Conservation (phyloP, 2,329 filamentous ascomycete genomes). For the Aspergillus proliferans region DNA sequence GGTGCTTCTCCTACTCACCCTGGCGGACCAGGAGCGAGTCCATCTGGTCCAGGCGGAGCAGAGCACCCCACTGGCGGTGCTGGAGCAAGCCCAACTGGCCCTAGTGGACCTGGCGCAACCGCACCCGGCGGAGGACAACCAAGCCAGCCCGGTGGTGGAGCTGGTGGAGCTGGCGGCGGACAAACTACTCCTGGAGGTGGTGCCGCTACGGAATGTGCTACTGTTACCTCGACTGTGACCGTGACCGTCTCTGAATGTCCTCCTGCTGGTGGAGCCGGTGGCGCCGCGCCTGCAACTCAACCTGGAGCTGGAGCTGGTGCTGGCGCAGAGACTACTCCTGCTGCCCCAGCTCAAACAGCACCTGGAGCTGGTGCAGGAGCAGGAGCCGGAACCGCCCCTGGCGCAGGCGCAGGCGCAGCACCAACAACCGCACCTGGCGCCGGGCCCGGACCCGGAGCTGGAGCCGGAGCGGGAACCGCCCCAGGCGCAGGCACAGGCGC, state of each 20-base stretch:
- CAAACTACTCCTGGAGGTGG: neutral
- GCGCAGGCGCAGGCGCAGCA: neutral
- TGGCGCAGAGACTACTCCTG: too few species aligned
- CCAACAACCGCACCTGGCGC: neutral
- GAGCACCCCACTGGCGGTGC: neutral
- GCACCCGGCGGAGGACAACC: conserved; percentile 3
- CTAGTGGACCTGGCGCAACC: conserved; percentile 2
- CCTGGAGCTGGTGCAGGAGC: neutral
- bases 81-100: conserved; percentile 6
- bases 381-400: neutral
- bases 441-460: neutral
- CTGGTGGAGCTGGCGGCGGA: neutral
- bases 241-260: neutral
- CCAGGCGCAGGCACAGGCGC: neutral
- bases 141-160: conserved; percentile 2
- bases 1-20: neutral
- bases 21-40: neutral
- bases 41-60: neutral
- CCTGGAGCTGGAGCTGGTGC: neutral
- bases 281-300: neutral
- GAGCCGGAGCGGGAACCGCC: neutral
- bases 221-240: conserved; percentile 1
- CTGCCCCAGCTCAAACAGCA: too few species aligned
- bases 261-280: neutral
- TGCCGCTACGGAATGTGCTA: neutral